These are phyloP conservation scores for Aciculoconidium aculeatum DNA, from an alignment of 805 yeast genomes.

Conservation along the genomic window DNA sequence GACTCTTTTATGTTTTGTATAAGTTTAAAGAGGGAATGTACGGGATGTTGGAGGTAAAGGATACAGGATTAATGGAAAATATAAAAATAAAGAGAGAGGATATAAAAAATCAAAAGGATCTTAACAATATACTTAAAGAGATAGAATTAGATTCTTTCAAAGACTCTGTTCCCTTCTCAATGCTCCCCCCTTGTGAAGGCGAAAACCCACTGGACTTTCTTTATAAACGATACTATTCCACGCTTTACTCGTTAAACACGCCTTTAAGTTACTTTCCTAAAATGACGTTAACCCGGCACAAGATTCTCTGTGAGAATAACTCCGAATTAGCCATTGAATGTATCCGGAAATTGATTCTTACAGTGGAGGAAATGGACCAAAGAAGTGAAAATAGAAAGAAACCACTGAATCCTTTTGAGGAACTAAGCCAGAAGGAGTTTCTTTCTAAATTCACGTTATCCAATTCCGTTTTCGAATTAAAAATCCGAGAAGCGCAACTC, in stretches of 20 bases:
- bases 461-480: slow-evolving; percentile 44
- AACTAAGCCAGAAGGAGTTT: slow-evolving; percentile 18
- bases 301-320: slow-evolving; percentile 33
- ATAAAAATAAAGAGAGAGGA: too few relatives aligned
- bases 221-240: slow-evolving; percentile 27
- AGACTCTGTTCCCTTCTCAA: not conserved
- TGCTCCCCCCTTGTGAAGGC: too few relatives aligned
- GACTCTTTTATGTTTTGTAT: too few relatives aligned
- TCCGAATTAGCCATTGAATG: slow-evolving; percentile 12
- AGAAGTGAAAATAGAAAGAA: slow-evolving; percentile 42
- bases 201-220: slow-evolving; percentile 27
- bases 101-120: too few relatives aligned
- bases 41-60: too few relatives aligned
- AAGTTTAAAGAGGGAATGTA: too few relatives aligned
- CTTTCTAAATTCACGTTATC: slow-evolving; percentile 26
- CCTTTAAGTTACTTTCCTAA: slow-evolving; percentile 43
- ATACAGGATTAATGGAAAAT: too few relatives aligned
- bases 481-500: slow-evolving; percentile 51
- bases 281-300: slow-evolving; percentile 43
- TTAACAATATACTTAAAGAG: not conserved
- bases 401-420: slow-evolving; percentile 21
- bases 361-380: slow-evolving; percentile 34
- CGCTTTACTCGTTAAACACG: slow-evolving; percentile 33
- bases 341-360: slow-evolving; percentile 25
- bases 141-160: not conserved